Percentiles rank a stretch among this genome's conserved stretches.
These are phyloP conservation scores for Penicillium sp. DNA, from an alignment of 2,329 filamentous ascomycete genomes.

Conservation along the genomic window DNA sequence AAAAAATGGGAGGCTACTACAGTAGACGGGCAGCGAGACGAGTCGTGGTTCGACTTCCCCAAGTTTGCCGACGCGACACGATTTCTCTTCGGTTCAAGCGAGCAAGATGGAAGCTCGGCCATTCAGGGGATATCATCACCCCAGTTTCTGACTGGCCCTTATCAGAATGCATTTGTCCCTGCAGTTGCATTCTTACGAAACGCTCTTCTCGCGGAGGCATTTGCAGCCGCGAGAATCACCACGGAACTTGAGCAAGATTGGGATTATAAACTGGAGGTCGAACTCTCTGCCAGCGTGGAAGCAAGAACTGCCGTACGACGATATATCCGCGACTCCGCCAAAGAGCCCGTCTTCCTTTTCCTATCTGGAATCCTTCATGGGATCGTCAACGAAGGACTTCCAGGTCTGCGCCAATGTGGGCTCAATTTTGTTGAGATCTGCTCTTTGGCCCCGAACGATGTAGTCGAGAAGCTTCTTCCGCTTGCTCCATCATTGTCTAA, in stretches of 20 bases:
- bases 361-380: slow-evolving; percentile 50
- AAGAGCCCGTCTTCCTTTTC: slow-evolving; percentile 44
- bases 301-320: slow-evolving; percentile 58
- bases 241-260: slow-evolving; percentile 74
- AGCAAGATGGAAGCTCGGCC: slow-evolving; percentile 26
- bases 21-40: slow-evolving; percentile 56
- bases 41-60: slow-evolving; percentile 44
- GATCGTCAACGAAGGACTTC: slow-evolving; percentile 42
- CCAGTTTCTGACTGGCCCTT: slow-evolving; percentile 30
- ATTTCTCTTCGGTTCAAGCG: slow-evolving; percentile 32
- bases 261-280: slow-evolving; percentile 75
- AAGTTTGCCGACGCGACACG: slow-evolving; percentile 37
- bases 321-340: slow-evolving; percentile 35
- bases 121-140: slow-evolving; percentile 38
- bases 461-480: slow-evolving; percentile 53
- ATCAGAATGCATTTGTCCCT: slow-evolving; percentile 61
- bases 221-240: slow-evolving; percentile 46
- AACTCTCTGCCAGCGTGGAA: slow-evolving; percentile 68
- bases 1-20: slow-evolving; percentile 45
- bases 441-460: slow-evolving; percentile 56
- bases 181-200: slow-evolving; percentile 69
- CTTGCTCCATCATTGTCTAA: slow-evolving; percentile 57
- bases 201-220: slow-evolving; percentile 60
- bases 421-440: slow-evolving; percentile 57
- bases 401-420: slow-evolving; percentile 48